Percentiles rank a stretch among this genome's conserved stretches.
Conservation (phyloP, 2,329 filamentous ascomycete genomes). For the Xylaria sp. region DNA sequence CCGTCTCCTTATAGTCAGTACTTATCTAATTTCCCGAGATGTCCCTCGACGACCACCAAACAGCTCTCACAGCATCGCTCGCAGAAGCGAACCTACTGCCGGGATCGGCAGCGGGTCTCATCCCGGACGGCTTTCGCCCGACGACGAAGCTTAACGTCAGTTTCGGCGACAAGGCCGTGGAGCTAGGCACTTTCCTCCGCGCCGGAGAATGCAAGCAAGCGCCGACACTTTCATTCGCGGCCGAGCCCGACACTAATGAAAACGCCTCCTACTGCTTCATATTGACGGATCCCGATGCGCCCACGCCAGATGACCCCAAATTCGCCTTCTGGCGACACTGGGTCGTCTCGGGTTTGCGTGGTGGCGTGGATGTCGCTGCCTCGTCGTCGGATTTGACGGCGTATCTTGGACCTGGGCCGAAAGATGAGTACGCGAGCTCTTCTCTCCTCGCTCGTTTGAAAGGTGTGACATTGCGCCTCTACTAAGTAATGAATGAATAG, state of each 20-base stretch:
- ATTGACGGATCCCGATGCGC: constrained; percentile 65
- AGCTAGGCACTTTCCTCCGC: constrained; percentile 56
- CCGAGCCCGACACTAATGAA: constrained; percentile 49
- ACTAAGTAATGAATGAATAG: constrained; percentile 47
- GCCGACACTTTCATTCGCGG: constrained; percentile 53
- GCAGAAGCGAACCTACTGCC: constrained; percentile 55
- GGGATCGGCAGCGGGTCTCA: constrained; percentile 54
- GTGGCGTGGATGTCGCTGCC: constrained; percentile 31
- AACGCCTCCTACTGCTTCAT: constrained; percentile 58
- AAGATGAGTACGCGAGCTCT: constrained; percentile 55
- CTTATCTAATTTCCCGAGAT: constrained; percentile 24
- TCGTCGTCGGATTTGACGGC: constrained; percentile 51
- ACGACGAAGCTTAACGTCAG: constrained; percentile 54
- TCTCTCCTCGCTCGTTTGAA: not conserved
- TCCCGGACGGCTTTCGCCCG: constrained; percentile 57
- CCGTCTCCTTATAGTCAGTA: not conserved
- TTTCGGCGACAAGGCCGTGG: constrained; percentile 50
- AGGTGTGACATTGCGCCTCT: not conserved
- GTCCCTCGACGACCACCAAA: constrained; percentile 41
- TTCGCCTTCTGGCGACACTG: constrained; percentile 68
- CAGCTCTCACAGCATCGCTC: constrained; percentile 49
- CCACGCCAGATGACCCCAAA: constrained; percentile 65
- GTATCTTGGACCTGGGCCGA: constrained; percentile 58
- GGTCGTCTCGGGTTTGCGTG: constrained; percentile 57
- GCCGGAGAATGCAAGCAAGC: constrained; percentile 52